Base-by-base conservation (phyloP, 768 basidiomycete genomes). In the Peribolospora baueri region DNA sequence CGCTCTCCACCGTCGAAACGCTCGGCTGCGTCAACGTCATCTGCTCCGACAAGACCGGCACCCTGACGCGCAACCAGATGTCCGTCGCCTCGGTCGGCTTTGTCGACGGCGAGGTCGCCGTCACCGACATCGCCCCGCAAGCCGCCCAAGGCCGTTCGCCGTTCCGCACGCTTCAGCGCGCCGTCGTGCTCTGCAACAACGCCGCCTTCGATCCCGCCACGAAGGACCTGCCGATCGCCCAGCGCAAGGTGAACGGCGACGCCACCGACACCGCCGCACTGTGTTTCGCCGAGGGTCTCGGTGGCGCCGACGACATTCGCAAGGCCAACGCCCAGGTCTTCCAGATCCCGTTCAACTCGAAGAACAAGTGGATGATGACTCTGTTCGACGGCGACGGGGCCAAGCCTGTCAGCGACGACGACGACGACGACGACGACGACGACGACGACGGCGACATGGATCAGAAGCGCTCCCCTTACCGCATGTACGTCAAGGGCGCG, bases 1-100 rank as follows among this genome's bases (percentile, higher is more conserved):
- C 75, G 3, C 67, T 81, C 36, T 71, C 77, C 38, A 80, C 77
- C 5, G 77, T 81, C 41, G 79, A 81, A 63, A 76, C 76, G 5
- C 69, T 81, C 5, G 79, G 80, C 5, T 71, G 74, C 7, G 77
- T 80, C 62, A 74, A 75, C 54, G 72, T 75, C 42, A 56, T 77
- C 37, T 74, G 74, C 61, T 73, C 74, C 5, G 76, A 80, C 62
- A 80, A 80, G 57, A 77, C 76, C 0, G 76, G 77, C 10, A 78
- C 76, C 0, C 66, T 80, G n/a, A 79, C 78, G 2, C 70, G 73
- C 61, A 78, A 77, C 62, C 70, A 66, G 57, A 78, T 79, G 77
- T 69, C 74, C 8, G 76, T 74, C 48, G 71, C 73, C 39, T 73
- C 73, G 48, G 66, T 72, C 42, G 71, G 73, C 58, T 67, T 65